Conservation (phyloP, 1,139 yeast species). For the Saccharomyces uvarum region DNA sequence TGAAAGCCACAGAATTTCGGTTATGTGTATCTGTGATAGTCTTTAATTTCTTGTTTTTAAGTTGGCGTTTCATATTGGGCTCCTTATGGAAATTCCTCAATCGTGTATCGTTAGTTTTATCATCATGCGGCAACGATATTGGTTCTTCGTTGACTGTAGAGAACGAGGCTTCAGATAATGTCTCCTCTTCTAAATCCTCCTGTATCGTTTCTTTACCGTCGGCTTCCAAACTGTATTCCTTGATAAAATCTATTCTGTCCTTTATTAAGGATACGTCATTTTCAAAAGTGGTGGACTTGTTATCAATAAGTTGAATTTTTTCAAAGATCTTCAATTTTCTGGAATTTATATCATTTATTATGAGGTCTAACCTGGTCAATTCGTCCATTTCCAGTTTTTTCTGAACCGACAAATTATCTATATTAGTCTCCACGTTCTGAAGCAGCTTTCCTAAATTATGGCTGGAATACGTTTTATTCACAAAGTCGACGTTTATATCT, state of each 20-base stretch:
- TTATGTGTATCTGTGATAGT: conserved; percentile 35
- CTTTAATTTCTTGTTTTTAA: conserved; percentile 3
- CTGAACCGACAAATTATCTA: neutral
- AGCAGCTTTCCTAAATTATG: neutral
- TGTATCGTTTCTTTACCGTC: neutral
- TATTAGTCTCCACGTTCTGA: neutral
- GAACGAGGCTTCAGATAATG: neutral
- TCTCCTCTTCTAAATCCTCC: neutral
- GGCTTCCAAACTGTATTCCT: neutral
- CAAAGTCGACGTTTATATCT: neutral
- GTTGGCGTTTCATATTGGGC: neutral
- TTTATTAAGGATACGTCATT: neutral
- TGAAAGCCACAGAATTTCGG: neutral
- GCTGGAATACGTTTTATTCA: neutral
- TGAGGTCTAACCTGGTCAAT: neutral
- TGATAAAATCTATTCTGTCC: neutral
- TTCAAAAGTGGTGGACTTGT: neutral
- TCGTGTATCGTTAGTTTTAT: neutral
- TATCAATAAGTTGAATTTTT: neutral
- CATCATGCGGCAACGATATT: neutral
- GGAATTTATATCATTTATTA: neutral
- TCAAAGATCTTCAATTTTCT: neutral
- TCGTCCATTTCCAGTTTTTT: neutral
- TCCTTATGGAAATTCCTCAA: neutral
- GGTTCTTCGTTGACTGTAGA: neutral